Evolutionary conservation across 225 moss, liverwort and hornwort species (phyloP).

Genomic region (Anthoceros angustus): DNA sequence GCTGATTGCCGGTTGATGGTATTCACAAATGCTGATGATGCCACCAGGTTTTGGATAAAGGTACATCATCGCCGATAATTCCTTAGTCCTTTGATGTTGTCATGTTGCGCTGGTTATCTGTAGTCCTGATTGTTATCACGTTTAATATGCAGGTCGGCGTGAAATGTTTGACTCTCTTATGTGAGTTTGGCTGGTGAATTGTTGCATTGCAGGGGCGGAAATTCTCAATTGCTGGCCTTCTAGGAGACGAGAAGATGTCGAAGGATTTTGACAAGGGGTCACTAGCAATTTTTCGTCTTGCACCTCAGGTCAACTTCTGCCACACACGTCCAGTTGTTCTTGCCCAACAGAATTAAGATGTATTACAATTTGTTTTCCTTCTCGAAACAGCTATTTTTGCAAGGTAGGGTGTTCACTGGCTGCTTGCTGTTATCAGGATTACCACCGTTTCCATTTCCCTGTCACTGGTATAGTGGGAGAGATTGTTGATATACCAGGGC

Average conservation of each 20-base stretch:
- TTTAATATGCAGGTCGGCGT: too few relatives aligned
- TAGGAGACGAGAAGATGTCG: slow-evolving; percentile 39
- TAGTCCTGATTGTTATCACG: too few relatives aligned
- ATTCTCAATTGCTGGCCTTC: slow-evolving; percentile 72
- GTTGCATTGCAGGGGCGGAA: slow-evolving; percentile 60
- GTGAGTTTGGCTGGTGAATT: neutral
- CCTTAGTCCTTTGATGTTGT: neutral
- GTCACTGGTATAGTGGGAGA: slow-evolving; percentile 48
- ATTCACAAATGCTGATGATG: slow-evolving; percentile 49
- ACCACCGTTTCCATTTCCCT: slow-evolving; percentile 87
- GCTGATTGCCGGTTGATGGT: slow-evolving; percentile 85
- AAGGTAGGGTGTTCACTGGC: neutral
- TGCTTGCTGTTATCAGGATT: slow-evolving; percentile 42
- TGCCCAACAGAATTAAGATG: neutral
- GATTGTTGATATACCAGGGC: slow-evolving; percentile 48
- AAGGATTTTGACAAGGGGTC: slow-evolving; percentile 50
- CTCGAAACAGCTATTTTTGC: slow-evolving; percentile 7
- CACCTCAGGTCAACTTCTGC: slow-evolving; percentile 56
- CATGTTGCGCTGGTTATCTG: neutral
- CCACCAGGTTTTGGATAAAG: slow-evolving; percentile 96
- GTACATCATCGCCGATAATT: slow-evolving; percentile 12
- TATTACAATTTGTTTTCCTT: too few relatives aligned
- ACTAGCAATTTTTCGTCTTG: slow-evolving; percentile 71
- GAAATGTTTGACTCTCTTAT: too few relatives aligned
- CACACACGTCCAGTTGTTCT: neutral